Base-by-base conservation (phyloP, 164 flowering plant species). In the Berberis thunbergii region DNA sequence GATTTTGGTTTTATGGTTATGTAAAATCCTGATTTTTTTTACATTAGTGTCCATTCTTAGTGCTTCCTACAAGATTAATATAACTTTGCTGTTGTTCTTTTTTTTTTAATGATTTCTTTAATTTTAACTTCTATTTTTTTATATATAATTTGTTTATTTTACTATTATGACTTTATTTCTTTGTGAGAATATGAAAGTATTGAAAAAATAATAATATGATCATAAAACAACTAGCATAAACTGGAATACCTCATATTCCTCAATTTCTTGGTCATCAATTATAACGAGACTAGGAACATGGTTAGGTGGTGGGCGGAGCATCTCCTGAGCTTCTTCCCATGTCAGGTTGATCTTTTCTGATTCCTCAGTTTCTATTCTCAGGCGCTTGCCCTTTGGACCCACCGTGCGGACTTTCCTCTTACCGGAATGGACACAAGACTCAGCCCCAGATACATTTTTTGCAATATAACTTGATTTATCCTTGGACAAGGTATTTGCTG, bases 251-350 rank as follows among this genome's bases (percentile, higher is more conserved):
- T 86, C 84, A 67, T 76, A 93, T 73, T 88, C 98, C 77, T 90
- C 97, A 71, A 90, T 76, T 70, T 87, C 97, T 75, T 75, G 77
- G 44, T 89, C 98, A 67, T 88, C 97, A 66, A 90, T 81, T 42
- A 84, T 71, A 64, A 82, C 77, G 65, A 86, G 59, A 67, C 66
- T 80, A 10, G 98, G 89, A 45, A 64, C 66, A 71, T 62, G 70
- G 64, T 78, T 78, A 57, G 75, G 75, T 72, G 91, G 86, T 7
- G 91, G 85, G 1, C 89, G 90, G 10, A 93, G 82, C 67, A 90
- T 73, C 48, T 84, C 88, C 75, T 93, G 98, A 70, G 92, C 97
- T 82, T 88, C 89, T 74, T 86, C 91, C 89, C 89, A 86, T 6
- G 92, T 88, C 62, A 93, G 52, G 70, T 88, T 90, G 74, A 93